Evolutionary conservation across 108 stramenopile genomes (phyloP).

Genomic region (Skeletonema marinoi): DNA sequence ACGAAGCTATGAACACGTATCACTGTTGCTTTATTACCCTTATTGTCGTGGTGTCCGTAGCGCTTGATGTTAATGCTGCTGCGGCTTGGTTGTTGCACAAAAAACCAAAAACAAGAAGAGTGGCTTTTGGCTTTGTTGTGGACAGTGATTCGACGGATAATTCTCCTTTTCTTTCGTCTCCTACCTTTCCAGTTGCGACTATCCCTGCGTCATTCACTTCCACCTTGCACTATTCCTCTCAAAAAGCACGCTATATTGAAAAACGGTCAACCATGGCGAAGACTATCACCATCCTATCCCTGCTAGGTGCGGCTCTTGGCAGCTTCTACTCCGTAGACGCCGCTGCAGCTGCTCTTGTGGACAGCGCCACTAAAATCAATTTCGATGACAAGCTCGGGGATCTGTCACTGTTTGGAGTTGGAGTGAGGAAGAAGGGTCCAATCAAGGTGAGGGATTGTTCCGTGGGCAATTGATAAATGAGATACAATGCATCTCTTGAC

Average conservation of each 20-base stretch:
- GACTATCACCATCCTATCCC: background rate
- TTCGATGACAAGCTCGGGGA: slow-evolving; percentile 53
- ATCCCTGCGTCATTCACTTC: background rate
- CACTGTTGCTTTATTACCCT: too few species aligned
- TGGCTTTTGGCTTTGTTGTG: too few species aligned
- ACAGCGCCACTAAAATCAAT: slow-evolving; percentile 69
- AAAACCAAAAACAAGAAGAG: too few species aligned
- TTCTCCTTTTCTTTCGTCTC: background rate
- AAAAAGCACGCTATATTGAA: too few species aligned
- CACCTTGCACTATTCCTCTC: background rate
- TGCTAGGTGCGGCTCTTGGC: background rate
- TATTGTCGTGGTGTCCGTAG: too few species aligned
- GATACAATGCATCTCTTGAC: too few species aligned
- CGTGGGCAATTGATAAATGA: background rate
- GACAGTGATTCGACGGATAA: background rate
- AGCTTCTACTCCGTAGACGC: background rate
- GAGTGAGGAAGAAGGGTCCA: slow-evolving; percentile 83
- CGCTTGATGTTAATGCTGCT: too few species aligned
- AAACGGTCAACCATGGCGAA: background rate
- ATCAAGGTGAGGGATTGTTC: slow-evolving; percentile 45
- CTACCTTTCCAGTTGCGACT: background rate
- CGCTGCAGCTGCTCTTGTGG: slow-evolving; percentile 41
- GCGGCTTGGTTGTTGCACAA: too few species aligned
- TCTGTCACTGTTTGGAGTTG: slow-evolving; percentile 70
- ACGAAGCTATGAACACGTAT: background rate